Evolutionary conservation across 495 filamentous ascomycete genomes (phyloP), one percentile per base, ranked within the genome.

Genomic region (Friedmanniomyces simplex): DNA sequence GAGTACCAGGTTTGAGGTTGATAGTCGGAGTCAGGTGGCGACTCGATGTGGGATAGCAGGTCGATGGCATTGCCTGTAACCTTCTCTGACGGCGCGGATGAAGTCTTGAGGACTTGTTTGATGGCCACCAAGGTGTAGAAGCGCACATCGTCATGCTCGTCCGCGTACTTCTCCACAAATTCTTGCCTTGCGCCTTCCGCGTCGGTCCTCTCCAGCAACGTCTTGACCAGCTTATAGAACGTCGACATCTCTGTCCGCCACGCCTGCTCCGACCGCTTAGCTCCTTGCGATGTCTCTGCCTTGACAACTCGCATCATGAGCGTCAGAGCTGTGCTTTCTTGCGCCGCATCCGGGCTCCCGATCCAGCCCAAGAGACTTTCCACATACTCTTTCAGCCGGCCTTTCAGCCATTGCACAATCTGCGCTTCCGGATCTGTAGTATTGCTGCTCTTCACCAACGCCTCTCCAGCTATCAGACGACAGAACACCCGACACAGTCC

Each of bases 401-500:
- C 84, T 63, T 79, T 85, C 53, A 98, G 73, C 93, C 93, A 97
- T 62, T 77, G 72, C 4, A 83, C 73, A 49, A 96, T 79, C 16
- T 86, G 81, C 20, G 73, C 74, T 62, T 96, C 89, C 59, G 86
- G 85, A 52, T 90, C 82, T 10, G 82, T 76, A 41, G 76, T 77
- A 21, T 77, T 78, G 56, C 76, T 80, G 52, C 73, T 77, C 68
- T 81, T 83, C 12, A 76, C 75, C 62, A 97, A 64, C 59, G 74
- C 79, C 59, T 91, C 91, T n/a, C 75, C 75, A 11, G 84, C 84
- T 64, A 95, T 81, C 50, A 98, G 77, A 58, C 85, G 80, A 64
- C 84, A 82, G 66, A 98, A 96, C 16, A 91, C 84, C 58, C 91
- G 82, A 67, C 90, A 97, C 25, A 97, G 75, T 1, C 89, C 81